Evolutionary conservation across 306 rosid genomes (phyloP).

Genomic region (Trifolium pratense): DNA sequence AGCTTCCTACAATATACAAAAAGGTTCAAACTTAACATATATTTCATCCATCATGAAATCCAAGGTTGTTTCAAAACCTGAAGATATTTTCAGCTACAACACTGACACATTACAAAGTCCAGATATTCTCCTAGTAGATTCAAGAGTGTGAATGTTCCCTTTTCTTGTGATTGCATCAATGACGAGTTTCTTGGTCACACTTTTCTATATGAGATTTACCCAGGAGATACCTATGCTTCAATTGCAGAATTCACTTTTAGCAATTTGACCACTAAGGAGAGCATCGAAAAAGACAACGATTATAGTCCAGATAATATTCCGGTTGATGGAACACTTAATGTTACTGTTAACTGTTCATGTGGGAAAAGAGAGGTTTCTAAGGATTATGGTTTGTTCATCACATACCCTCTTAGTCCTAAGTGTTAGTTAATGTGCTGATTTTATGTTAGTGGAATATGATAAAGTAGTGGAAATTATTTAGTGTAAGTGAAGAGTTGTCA

Average conservation of each 20-base stretch:
- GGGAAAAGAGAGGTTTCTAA: slow-evolving; percentile 57
- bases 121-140: no score
- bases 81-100: slow-evolving; percentile 21
- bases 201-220: slow-evolving; percentile 45
- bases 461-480: no score
- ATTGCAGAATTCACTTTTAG: neutral
- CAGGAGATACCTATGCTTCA: neutral
- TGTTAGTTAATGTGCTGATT: no score
- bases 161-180: slow-evolving; percentile 54
- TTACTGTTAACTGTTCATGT: slow-evolving; percentile 65
- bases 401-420: slow-evolving; percentile 57
- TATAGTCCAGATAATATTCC: slow-evolving; percentile 43
- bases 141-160: slow-evolving; percentile 56
- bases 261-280: slow-evolving; percentile 56
- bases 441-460: no score
- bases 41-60: slow-evolving; percentile 40
- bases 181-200: slow-evolving; percentile 56
- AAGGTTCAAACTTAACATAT: slow-evolving; percentile 14
- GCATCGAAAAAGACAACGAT: slow-evolving; percentile 45
- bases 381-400: slow-evolving; percentile 67
- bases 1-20: slow-evolving; percentile 58
- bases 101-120: neutral
- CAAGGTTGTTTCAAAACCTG: neutral
- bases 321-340: slow-evolving; percentile 31
- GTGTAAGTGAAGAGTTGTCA: no score